Base-by-base conservation (phyloP, 2,329 filamentous ascomycete species). In the Cladosporium sp. region DNA sequence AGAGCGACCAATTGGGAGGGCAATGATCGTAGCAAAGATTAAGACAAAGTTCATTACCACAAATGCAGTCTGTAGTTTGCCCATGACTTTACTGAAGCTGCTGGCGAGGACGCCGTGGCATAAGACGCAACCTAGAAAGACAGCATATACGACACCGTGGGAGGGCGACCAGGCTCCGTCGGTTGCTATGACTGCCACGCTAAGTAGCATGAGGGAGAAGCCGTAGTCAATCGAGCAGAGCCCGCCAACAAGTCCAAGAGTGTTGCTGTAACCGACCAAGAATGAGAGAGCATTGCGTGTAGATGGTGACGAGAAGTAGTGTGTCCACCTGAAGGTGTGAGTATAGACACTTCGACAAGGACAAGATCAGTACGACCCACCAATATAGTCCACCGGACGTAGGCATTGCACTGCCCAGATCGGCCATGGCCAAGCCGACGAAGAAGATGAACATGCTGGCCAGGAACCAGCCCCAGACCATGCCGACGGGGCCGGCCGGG, bases 381-480 rank as follows among this genome's bases (percentile, higher is more conserved):
- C 72, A 83, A 61, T 82, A 82, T 2, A 83, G 66, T 0, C 80
- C 80, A 9, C 81, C 80, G 33, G 72, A 75, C 3, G 80, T 83
- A 2, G 80, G 80, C 76, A 83, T 81, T 2, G 68, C 66, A 33
- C 51, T 61, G 8, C 63, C 66, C 10, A 69, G 49, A 55, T 72
- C 66, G 56, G 76, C 75, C 75, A 84, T 81, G 18, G 81, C 79
- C 41, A 83, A 68, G 2, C 79, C 79, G 48, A 84, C 79, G 8
- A 53, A 46, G 37, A 53, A 53, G 32, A 81, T 64, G 56, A 83
- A 79, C 55, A 83, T 82, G 58, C 75, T 78, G 9, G 80, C 79
- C n/a, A 77, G 64, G 55, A 83, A 77, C 80, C 80, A 83, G 22
- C 74, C 72, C 73, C 81, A 83, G 50, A 83, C 78, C 74, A 83